Evolutionary conservation across 331 rosid genomes (phyloP).

Genomic region (Stylosanthes scabra): DNA sequence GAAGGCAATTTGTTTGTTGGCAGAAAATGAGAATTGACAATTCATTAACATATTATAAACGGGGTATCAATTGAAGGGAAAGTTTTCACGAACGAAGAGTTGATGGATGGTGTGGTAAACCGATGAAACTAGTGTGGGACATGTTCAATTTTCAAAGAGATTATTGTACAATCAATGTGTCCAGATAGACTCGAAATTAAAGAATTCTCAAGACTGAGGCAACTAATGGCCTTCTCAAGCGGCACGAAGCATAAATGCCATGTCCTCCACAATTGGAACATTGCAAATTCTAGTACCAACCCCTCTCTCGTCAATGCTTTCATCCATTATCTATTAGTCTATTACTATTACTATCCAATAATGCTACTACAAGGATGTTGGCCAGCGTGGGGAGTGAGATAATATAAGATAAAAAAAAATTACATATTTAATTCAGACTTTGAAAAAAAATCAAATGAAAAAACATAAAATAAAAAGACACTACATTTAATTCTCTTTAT

Average conservation of each 20-base stretch:
- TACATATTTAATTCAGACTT: no score
- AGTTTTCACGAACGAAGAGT: neutral
- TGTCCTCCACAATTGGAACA: conserved; percentile 25
- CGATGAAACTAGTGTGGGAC: neutral
- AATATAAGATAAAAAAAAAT: no score
- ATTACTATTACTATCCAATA: no score
- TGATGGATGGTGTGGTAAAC: conserved; percentile 1
- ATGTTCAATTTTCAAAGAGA: neutral
- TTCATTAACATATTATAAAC: neutral
- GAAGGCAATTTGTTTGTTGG: no score
- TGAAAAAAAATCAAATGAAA: no score
- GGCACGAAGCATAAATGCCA: neutral
- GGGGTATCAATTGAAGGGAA: neutral
- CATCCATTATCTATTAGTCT: no score
- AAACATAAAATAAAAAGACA: no score
- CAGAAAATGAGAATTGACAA: neutral
- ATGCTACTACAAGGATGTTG: no score
- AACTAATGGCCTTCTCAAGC: neutral
- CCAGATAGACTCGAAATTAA: neutral
- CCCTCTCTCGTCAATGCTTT: neutral
- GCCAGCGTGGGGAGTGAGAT: no score
- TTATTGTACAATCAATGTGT: neutral
- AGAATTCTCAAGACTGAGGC: neutral
- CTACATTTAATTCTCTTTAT: no score
- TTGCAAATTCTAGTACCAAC: neutral